A percentile compares a stretch with the other conserved stretches of the same genome.
These are phyloP conservation scores for Ophiocordyceps camponoti-saundersi DNA, from an alignment of 2,329 filamentous ascomycete genomes.

Conservation along the genomic window DNA sequence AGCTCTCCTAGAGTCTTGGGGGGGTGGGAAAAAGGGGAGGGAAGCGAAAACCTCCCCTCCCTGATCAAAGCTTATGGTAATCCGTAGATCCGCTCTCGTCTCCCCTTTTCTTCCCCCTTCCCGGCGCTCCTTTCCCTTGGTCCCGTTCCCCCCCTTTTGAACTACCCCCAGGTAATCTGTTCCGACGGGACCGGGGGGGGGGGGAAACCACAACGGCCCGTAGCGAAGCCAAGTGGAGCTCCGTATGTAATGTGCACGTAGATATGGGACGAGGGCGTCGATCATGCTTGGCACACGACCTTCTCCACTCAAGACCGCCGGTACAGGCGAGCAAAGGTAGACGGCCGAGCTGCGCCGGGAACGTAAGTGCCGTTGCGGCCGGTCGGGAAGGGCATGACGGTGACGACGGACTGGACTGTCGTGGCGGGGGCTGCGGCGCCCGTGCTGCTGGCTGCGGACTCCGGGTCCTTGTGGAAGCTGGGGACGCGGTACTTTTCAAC, in stretches of 20 bases:
- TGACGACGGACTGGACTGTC: slow-evolving; percentile 14
- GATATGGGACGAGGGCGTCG: background rate
- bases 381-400: slow-evolving; percentile 23
- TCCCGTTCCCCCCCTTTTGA: background rate
- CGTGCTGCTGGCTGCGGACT: slow-evolving; percentile 6
- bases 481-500: slow-evolving; percentile 6
- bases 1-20: too few relatives aligned
- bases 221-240: background rate
- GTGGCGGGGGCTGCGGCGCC: slow-evolving; percentile 3
- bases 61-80: too few relatives aligned
- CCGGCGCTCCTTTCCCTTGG: background rate
- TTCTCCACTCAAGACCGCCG: slow-evolving; percentile 9
- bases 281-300: background rate
- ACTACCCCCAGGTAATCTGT: too few relatives aligned
- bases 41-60: too few relatives aligned
- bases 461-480: slow-evolving; percentile 2
- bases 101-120: background rate
- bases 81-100: background rate
- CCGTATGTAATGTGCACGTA: too few relatives aligned
- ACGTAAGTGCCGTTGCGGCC: slow-evolving; percentile 17
- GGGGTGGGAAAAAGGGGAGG: too few relatives aligned
- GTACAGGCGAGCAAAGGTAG: slow-evolving; percentile 17
- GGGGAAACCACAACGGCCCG: background rate
- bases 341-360: slow-evolving; percentile 15
- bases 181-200: too few relatives aligned